Conservation (phyloP, 2,329 filamentous ascomycete genomes). For the Mariannaea sp. region DNA sequence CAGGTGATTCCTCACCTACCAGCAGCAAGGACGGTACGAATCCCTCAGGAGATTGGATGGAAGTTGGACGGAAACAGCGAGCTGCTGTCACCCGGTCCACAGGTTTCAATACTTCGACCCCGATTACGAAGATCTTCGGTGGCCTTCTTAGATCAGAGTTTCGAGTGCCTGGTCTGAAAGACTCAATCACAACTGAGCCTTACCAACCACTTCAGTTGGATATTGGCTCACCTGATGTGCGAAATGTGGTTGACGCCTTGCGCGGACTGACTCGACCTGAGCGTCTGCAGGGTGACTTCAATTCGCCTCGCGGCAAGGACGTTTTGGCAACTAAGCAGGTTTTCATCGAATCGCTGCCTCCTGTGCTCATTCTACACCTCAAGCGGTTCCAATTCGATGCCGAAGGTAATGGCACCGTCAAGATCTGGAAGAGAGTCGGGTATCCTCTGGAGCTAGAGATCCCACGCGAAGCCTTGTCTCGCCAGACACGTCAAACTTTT, state of each 20-base stretch:
- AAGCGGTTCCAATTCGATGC: constrained; percentile 98
- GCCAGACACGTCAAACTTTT: constrained; percentile 67
- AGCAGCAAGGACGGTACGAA: constrained; percentile 39
- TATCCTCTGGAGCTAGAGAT: constrained; percentile 96
- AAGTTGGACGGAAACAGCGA: constrained; percentile 92
- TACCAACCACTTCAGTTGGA: constrained; percentile 95
- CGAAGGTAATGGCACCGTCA: constrained; percentile 78
- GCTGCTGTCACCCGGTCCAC: constrained; percentile 84
- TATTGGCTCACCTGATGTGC: constrained; percentile 83
- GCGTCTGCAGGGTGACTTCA: constrained; percentile 82
- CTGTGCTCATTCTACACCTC: constrained; percentile 89
- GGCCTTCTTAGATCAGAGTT: constrained; percentile 90
- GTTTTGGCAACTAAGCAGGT: constrained; percentile 89
- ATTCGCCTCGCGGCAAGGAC: constrained; percentile 75
- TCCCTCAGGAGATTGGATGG: constrained; percentile 71
- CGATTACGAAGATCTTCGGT: constrained; percentile 92
- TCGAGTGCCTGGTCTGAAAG: constrained; percentile 81
- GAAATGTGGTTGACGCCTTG: constrained; percentile 90
- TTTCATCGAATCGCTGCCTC: constrained; percentile 88
- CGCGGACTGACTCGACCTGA: constrained; percentile 84
- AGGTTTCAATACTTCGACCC: constrained; percentile 75
- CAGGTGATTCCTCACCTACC: constrained; percentile 35
- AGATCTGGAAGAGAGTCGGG: constrained; percentile 98
- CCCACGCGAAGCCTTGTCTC: constrained; percentile 84
- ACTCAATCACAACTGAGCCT: constrained; percentile 89